Evolutionary conservation across 164 flowering plant species (phyloP).

Genomic region (Aristolochia contorta): DNA sequence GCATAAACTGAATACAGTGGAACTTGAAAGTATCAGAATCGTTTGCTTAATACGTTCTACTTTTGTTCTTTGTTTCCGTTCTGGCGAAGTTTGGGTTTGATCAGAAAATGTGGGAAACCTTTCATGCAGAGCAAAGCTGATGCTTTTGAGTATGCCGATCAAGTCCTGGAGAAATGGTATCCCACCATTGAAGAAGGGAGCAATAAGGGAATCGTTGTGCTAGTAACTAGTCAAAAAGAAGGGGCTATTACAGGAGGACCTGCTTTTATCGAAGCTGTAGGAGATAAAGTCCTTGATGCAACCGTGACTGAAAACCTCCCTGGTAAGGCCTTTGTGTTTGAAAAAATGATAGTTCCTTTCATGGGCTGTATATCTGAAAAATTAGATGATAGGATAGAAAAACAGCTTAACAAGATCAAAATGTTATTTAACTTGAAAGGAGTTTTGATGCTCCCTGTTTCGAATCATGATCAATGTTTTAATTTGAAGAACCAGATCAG

Average conservation of each 20-base stretch:
- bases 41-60: background rate
- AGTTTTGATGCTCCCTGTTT: too few species aligned
- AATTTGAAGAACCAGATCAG: too few species aligned
- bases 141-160: constrained; percentile 96
- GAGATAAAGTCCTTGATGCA: constrained; percentile 81
- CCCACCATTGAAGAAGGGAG: constrained; percentile 85
- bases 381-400: too few species aligned
- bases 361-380: too few species aligned
- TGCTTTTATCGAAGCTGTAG: constrained; percentile 76
- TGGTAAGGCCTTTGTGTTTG: constrained; percentile 27
- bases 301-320: constrained; percentile 93
- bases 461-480: too few species aligned
- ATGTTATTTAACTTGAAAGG: too few species aligned
- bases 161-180: constrained; percentile 90
- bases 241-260: constrained; percentile 98
- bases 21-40: background rate
- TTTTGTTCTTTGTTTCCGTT: background rate
- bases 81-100: background rate
- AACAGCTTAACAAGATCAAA: too few species aligned
- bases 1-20: too few species aligned
- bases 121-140: constrained; percentile 82
- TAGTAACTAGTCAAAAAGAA: constrained; percentile 93
- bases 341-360: too few species aligned
- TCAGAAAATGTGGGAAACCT: background rate
- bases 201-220: constrained; percentile 88